Conservation (phyloP, 805 yeast genomes). For the Lipomyces sp. region DNA sequence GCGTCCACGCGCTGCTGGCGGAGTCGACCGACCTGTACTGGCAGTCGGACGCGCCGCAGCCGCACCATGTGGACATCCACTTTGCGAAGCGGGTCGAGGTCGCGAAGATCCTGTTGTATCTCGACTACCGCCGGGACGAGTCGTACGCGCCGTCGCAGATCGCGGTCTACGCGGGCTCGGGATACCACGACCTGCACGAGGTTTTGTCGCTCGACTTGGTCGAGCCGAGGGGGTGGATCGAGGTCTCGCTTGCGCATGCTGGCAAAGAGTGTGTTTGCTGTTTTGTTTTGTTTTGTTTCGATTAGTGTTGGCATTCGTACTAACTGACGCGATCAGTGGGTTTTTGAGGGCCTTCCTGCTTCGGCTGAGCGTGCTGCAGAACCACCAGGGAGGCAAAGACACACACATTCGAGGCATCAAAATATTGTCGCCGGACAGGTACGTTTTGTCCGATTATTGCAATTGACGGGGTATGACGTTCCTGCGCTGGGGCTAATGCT, state of each 20-base stretch:
- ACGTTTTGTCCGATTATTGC: slow-evolving; percentile 29
- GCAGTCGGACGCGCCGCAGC: slow-evolving; percentile 94
- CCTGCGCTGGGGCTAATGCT: too few relatives aligned
- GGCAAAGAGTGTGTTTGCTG: slow-evolving; percentile 42
- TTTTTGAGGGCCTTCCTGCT: slow-evolving; percentile 65
- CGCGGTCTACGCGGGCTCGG: slow-evolving; percentile 67
- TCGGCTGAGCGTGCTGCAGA: slow-evolving; percentile 60
- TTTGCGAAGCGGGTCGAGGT: slow-evolving; percentile 74
- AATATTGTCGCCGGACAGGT: slow-evolving; percentile 48
- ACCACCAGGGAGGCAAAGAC: slow-evolving; percentile 95
- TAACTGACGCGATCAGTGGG: slow-evolving; percentile 35
- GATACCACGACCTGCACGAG: slow-evolving; percentile 70
- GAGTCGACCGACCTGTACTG: slow-evolving; percentile 72
- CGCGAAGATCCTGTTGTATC: slow-evolving; percentile 64
- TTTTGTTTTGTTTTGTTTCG: background rate
- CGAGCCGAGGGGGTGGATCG: slow-evolving; percentile 78
- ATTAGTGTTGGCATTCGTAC: background rate
- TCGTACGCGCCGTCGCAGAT: slow-evolving; percentile 85
- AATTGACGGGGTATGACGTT: too few relatives aligned
- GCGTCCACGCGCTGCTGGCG: slow-evolving; percentile 60
- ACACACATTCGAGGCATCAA: slow-evolving; percentile 79
- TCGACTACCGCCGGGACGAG: slow-evolving; percentile 73
- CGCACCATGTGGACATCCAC: slow-evolving; percentile 75
- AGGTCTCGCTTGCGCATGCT: slow-evolving; percentile 55
- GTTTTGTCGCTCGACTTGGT: slow-evolving; percentile 57